Evolutionary conservation across 768 basidiomycete species (phyloP).

Genomic region (Tulasnella sp.): DNA sequence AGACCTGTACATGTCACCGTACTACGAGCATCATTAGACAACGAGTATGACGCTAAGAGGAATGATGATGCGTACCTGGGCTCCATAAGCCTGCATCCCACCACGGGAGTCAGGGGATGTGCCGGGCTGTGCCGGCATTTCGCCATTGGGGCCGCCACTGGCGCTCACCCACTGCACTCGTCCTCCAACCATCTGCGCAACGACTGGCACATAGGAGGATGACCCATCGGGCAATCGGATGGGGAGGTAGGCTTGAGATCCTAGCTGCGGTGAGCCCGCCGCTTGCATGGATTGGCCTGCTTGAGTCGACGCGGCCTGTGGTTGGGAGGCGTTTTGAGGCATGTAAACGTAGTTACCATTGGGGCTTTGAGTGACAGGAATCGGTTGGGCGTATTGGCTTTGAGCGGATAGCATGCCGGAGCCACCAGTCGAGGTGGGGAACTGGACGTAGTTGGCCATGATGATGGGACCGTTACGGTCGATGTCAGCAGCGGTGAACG

Average conservation of each 20-base stretch:
- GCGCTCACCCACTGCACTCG: neutral
- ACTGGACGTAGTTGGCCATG: conserved; percentile 5
- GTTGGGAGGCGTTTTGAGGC: no score
- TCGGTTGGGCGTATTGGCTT: neutral
- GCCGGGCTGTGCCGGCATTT: no score
- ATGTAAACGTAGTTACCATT: no score
- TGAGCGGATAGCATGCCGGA: neutral
- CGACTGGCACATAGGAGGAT: neutral
- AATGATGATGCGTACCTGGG: neutral
- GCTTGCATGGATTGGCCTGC: neutral
- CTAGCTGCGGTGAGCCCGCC: neutral
- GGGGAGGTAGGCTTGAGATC: neutral
- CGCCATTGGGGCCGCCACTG: no score
- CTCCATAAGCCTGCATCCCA: neutral
- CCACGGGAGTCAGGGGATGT: neutral
- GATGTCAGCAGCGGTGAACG: no score
- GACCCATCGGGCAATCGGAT: neutral
- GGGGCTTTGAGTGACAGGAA: neutral
- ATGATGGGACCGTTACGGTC: no score
- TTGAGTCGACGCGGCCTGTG: neutral
- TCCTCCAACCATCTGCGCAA: neutral
- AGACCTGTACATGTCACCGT: neutral
- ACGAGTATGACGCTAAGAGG: neutral
- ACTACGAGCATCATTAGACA: neutral
- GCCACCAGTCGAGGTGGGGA: neutral